Base-by-base conservation (phyloP, 2,329 filamentous ascomycete species). In the Dactylellina leptospora region DNA sequence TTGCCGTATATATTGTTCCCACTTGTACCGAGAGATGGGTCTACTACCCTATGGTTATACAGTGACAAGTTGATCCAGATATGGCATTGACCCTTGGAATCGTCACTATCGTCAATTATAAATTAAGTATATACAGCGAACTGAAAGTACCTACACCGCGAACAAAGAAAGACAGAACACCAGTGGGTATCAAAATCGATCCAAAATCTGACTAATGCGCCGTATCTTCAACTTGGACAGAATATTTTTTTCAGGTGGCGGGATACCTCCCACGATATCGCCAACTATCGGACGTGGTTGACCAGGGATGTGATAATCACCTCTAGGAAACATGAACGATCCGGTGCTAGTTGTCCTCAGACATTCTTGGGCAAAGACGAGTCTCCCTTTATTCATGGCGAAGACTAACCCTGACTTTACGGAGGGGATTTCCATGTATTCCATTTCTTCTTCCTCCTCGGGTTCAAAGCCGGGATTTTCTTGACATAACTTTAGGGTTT, bases 381-480 rank as follows among this genome's bases (percentile, higher is more conserved):
- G 10, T 22, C 63, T 51, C 6, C 63, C 63, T 33, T 47, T 59
- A 25, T 69, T 69, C 55, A 69, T 69, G 1, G 63, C 63, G 38
- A 69, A 54, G 5, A 69, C 47, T 33, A 48, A 48, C 5, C 51
- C 50, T 27, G 47, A 54, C 40, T 50, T 30, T 22, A 69, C 44
- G 0, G 48, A 44, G 3, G 63, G 54, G 22, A 69, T 47, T 28
- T 54, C 60, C 60, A 64, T 40, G 42, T 54, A 54, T 4, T 50
- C 63, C 47, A 69, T 20, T 30, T 60, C 63, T 18, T 59, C 55
- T 18, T 48, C 47, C 11, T 69, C 63, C 20, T 59, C 22, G 11
- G 25, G 42, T 30, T 42, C 30, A 44, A 69, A 42, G 22, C 63
- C 48, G 36, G 63, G 44, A 36, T 59, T 59, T 16, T 60, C 54